Conservation (phyloP, 2,329 filamentous ascomycete species). For the Aspergillus novoparasiticus region DNA sequence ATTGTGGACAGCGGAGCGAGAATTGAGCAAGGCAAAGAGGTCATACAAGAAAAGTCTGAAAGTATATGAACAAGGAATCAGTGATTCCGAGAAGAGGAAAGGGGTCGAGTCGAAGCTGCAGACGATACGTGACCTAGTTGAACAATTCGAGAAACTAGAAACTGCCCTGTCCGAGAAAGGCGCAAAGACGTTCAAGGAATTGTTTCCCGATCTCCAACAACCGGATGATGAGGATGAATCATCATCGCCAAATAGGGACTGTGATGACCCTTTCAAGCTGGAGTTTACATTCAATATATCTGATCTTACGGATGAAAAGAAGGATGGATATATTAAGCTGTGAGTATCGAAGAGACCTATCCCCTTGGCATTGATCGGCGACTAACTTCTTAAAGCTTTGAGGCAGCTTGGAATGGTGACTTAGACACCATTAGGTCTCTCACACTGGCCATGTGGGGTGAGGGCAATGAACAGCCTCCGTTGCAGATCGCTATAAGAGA, state of each 20-base stretch:
- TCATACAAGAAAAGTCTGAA: slow-evolving; percentile 40
- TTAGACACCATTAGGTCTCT: slow-evolving; percentile 57
- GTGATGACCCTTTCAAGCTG: slow-evolving; percentile 49
- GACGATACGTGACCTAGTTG: slow-evolving; percentile 56
- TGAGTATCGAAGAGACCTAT: slow-evolving; percentile 40
- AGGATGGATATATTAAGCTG: slow-evolving; percentile 64
- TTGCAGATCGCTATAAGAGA: slow-evolving; percentile 67
- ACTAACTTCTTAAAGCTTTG: slow-evolving; percentile 48
- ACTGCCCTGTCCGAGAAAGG: slow-evolving; percentile 57
- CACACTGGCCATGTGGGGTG: slow-evolving; percentile 38
- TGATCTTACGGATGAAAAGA: slow-evolving; percentile 56
- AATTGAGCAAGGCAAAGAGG: slow-evolving; percentile 41
- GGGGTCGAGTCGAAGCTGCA: slow-evolving; percentile 56
- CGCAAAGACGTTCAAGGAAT: slow-evolving; percentile 67
- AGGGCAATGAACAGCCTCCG: slow-evolving; percentile 57
- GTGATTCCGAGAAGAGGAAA: slow-evolving; percentile 8
- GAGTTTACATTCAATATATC: slow-evolving; percentile 54
- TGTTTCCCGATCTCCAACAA: slow-evolving; percentile 56
- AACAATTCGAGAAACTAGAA: slow-evolving; percentile 60
- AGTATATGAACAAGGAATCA: slow-evolving; percentile 22
- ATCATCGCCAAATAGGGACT: background rate
- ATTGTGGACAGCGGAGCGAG: slow-evolving; percentile 53
- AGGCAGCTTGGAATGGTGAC: slow-evolving; percentile 74
- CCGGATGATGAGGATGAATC: background rate
- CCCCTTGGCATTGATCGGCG: slow-evolving; percentile 36